Evolutionary conservation across 495 filamentous ascomycete species (phyloP).

Genomic region (Stereocaulon alpinum): DNA sequence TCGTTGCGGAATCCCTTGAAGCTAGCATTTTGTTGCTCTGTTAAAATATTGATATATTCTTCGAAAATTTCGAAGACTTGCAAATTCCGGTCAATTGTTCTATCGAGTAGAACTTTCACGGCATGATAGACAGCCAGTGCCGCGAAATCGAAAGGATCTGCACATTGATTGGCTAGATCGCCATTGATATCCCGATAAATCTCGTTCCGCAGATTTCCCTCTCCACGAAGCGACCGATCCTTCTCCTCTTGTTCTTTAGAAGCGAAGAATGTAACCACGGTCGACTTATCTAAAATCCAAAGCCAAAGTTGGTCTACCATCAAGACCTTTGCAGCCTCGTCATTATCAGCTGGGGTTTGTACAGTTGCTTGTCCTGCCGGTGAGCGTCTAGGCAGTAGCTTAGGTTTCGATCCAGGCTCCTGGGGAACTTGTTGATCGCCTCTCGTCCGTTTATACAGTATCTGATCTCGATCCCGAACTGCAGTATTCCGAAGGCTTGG

Average conservation of each 20-base stretch:
- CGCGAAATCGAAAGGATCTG: slow-evolving; percentile 51
- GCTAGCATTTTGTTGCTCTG: slow-evolving; percentile 51
- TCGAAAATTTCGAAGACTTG: slow-evolving; percentile 58
- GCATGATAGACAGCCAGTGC: slow-evolving; percentile 52
- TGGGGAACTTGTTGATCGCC: slow-evolving; percentile 7
- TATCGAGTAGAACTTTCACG: slow-evolving; percentile 50
- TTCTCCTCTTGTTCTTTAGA: slow-evolving; percentile 19
- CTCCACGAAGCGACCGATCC: slow-evolving; percentile 13
- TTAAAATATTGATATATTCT: slow-evolving; percentile 56
- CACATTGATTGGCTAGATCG: slow-evolving; percentile 51
- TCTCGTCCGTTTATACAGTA: slow-evolving; percentile 59
- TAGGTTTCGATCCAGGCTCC: not conserved
- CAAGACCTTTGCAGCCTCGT: slow-evolving; percentile 45
- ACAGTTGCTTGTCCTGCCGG: slow-evolving; percentile 22
- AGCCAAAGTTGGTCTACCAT: slow-evolving; percentile 66
- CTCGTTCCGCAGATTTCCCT: slow-evolving; percentile 53
- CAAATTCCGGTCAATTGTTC: slow-evolving; percentile 47
- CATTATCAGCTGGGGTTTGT: slow-evolving; percentile 29
- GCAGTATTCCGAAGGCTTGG: slow-evolving; percentile 51
- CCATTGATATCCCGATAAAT: slow-evolving; percentile 61
- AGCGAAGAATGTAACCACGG: slow-evolving; percentile 19
- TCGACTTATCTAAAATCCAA: slow-evolving; percentile 45
- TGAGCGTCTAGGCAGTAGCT: slow-evolving; percentile 9
- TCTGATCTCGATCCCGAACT: slow-evolving; percentile 56
- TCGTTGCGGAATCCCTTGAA: slow-evolving; percentile 50